Base-by-base conservation (phyloP, 2,329 filamentous ascomycete species). In the Nothopassalora personata region DNA sequence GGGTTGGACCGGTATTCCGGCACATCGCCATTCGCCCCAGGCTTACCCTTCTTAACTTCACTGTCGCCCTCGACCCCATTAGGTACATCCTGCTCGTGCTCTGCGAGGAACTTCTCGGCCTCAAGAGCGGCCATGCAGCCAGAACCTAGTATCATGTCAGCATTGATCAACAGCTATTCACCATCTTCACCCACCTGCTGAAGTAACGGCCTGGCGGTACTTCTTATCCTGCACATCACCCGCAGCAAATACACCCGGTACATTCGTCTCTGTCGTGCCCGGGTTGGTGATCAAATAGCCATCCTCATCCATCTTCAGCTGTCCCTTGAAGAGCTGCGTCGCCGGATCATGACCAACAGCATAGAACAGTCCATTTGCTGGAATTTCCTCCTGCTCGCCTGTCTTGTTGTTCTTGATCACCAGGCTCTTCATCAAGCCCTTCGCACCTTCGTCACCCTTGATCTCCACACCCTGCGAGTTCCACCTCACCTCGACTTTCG, bases 221-320 rank as follows among this genome's bases (percentile, higher is more conserved):
- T 88, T 86, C 87, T 97, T 99, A 75, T 99, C 95, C 80, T 99
- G 94, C 9, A 99, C 95, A 73, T 99, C 94, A 64, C 94, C 94
- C 9, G 93, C 94, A 39, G 94, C 94, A 73, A 97, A 99, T 19
- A 99, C 91, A 74, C 94, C 94, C 72, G 91, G 85, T 5, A 97
- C 77, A 76, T 86, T 96, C 51, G 94, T 99, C 71, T 88, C 82
- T 60, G 91, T 91, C 49, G 91, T 93, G 58, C 94, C 95, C 3
- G 94, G 89, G 75, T 88, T 85, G 58, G 94, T 99, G 68, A 91
- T 75, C 60, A 99, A 85, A 77, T 99, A 99, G 23, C 91, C 91
- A 64, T 99, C 93, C 64, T 84, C 83, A 71, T 99, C 95, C 70
- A 88, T 89, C 63, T 94, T 83, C 61, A 99, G 71, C 79, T 97